These are phyloP conservation scores for Pleurotus sapidus DNA, from an alignment of 768 basidiomycete genomes.

Conservation along the genomic window DNA sequence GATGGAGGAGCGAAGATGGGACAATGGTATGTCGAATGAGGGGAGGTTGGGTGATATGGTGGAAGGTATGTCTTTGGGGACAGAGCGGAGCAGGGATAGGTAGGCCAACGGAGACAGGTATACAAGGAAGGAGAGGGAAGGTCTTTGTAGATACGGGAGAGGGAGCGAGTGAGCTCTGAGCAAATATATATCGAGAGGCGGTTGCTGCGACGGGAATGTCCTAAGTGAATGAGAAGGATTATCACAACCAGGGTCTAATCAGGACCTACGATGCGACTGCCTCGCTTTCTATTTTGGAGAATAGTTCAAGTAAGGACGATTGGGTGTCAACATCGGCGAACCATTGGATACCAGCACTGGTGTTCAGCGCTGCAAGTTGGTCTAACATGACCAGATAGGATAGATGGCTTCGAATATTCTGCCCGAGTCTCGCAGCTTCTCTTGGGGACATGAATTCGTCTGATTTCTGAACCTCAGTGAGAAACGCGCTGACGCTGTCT, in stretches of 20 bases:
- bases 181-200: constrained; percentile 72
- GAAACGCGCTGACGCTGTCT: constrained; percentile 53
- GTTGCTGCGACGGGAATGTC: constrained; percentile 31
- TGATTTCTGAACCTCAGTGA: constrained; percentile 55
- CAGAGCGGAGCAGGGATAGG: constrained; percentile 49
- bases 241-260: not conserved
- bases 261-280: constrained; percentile 49
- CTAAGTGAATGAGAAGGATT: constrained; percentile 20
- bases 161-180: constrained; percentile 65
- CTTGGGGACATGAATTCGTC: constrained; percentile 48
- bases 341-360: constrained; percentile 69
- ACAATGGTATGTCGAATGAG: constrained; percentile 50
- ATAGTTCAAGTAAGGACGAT: constrained; percentile 41
- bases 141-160: constrained; percentile 65
- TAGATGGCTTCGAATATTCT: constrained; percentile 50
- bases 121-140: constrained; percentile 70
- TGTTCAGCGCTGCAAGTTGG: constrained; percentile 56
- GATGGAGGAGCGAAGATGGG: constrained; percentile 45
- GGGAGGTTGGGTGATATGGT: constrained; percentile 22
- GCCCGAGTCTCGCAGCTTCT: constrained; percentile 48
- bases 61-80: constrained; percentile 15
- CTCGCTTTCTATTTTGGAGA: constrained; percentile 54
- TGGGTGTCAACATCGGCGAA: constrained; percentile 65
- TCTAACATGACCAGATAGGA: constrained; percentile 74
- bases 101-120: constrained; percentile 71